Evolutionary conservation across 805 yeast species (phyloP), one percentile per base, ranked within the genome.

Genomic region (Ogataea paradorogensis): DNA sequence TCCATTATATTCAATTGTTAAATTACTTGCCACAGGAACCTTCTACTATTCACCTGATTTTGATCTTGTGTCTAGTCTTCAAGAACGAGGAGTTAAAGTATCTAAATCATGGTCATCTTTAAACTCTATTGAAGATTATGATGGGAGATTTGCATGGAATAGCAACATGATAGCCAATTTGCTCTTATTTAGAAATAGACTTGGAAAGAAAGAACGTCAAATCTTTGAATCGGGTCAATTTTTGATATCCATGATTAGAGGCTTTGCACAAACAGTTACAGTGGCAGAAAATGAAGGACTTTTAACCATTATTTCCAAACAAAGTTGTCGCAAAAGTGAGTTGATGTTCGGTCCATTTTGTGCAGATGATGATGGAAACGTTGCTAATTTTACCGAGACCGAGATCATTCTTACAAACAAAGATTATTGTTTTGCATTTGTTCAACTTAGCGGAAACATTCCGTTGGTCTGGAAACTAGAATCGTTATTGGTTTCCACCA

Each of bases 291-390:
- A 59, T 21, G 67, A 63, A 22, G 69, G 69, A 0, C 51, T 72
- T 35, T 45, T 76, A 26, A 73, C 81, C 0, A 61, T 76, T 9
- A 71, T 76, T 9, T 67, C 79, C 3, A 75, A 73, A 48, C 82
- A 76, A 46, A 65, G 71, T 22, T 72, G 79, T 42, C 53, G 55
- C 22, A 72, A 71, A 45, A 45, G 38, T 9, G 80, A 80, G 0
- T 68, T 72, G 0, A 55, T 76, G 14, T 76, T 75, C 52, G 82
- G 82, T 1, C 76, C 76, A 22, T 72, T 73, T 64, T 78, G 82
- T 24, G 66, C 75, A 50, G 82, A 77, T 51, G 82, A 77, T 45
- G 71, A 72, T 28, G 79, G 81, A 1, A 65, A 67, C 15, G 76
- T 67, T 10, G 65, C 79, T 3, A 74, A 76, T 48, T 75, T 64